These are phyloP conservation scores for Cladosporium sp. DNA, from an alignment of 2,329 filamentous ascomycete species.

Conservation along the genomic window DNA sequence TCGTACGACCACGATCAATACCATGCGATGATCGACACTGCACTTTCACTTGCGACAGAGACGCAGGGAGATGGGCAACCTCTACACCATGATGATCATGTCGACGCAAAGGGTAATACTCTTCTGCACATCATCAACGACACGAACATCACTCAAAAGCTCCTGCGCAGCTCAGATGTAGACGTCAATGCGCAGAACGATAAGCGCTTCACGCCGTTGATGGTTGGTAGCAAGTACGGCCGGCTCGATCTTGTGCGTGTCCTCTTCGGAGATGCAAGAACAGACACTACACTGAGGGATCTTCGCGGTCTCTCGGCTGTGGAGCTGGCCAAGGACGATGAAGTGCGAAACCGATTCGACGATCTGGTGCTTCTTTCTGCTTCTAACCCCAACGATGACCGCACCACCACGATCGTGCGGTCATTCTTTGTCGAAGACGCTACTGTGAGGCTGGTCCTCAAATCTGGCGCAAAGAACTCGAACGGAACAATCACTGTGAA, in stretches of 20 bases:
- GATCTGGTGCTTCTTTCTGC: slow-evolving; percentile 82
- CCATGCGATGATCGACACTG: slow-evolving; percentile 77
- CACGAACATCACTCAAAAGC: slow-evolving; percentile 65
- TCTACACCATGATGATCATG: slow-evolving; percentile 87
- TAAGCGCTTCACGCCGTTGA: slow-evolving; percentile 88
- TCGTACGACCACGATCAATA: slow-evolving; percentile 94
- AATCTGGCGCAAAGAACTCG: slow-evolving; percentile 82
- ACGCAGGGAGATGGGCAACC: slow-evolving; percentile 72
- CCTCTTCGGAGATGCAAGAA: slow-evolving; percentile 79
- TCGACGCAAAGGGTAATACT: slow-evolving; percentile 90
- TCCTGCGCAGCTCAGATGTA: slow-evolving; percentile 82
- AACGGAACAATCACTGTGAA: slow-evolving; percentile 86
- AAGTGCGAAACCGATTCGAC: slow-evolving; percentile 93
- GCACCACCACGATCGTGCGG: slow-evolving; percentile 87
- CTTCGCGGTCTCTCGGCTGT: slow-evolving; percentile 85
- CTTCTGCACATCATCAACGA: slow-evolving; percentile 94
- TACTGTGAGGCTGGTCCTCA: slow-evolving; percentile 85
- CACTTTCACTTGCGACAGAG: slow-evolving; percentile 66
- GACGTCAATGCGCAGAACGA: slow-evolving; percentile 95
- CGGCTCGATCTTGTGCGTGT: slow-evolving; percentile 87
- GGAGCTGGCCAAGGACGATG: slow-evolving; percentile 95
- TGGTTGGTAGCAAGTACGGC: slow-evolving; percentile 98
- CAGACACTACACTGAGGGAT: slow-evolving; percentile 81
- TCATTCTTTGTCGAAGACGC: slow-evolving; percentile 98
- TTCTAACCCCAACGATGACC: slow-evolving; percentile 64